Conservation (phyloP, 768 basidiomycete species). For the Nidula microcarpa region DNA sequence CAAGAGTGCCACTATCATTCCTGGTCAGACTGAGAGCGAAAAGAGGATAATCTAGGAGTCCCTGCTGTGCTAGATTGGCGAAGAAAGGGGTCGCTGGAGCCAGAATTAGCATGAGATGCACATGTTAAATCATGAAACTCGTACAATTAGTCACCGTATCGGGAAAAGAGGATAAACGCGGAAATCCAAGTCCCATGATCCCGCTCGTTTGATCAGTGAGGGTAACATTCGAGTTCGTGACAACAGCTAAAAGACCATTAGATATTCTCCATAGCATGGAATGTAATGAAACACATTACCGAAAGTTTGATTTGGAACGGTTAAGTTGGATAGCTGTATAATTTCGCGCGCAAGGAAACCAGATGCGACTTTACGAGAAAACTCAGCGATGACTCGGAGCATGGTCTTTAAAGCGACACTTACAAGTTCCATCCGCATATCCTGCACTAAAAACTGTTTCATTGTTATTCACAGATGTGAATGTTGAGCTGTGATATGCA, state of each 20-base stretch:
- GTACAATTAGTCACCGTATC: constrained; percentile 44
- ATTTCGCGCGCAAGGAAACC: constrained; percentile 73
- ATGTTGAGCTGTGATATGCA: constrained; percentile 62
- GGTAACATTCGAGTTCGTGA: constrained; percentile 59
- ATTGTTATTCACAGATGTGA: constrained; percentile 58
- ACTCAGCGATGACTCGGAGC: too few species aligned
- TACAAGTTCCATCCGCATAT: constrained; percentile 71
- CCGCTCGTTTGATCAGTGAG: constrained; percentile 66
- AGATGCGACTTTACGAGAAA: constrained; percentile 41
- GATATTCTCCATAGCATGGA: not conserved
- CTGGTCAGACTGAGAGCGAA: constrained; percentile 69
- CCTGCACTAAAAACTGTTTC: constrained; percentile 52
- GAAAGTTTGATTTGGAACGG: constrained; percentile 58
- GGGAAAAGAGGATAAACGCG: constrained; percentile 64
- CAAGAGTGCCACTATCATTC: constrained; percentile 57
- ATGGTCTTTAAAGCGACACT: constrained; percentile 14
- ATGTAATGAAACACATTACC: constrained; percentile 38
- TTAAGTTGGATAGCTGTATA: constrained; percentile 57
- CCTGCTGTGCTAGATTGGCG: constrained; percentile 55
- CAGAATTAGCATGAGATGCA: too few species aligned
- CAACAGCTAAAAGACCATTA: constrained; percentile 40
- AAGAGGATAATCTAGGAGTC: constrained; percentile 67
- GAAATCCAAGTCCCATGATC: constrained; percentile 72
- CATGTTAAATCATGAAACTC: constrained; percentile 6
- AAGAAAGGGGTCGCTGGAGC: constrained; percentile 66